Conservation (phyloP, 495 filamentous ascomycete genomes). For the Tuber melanosporum region DNA sequence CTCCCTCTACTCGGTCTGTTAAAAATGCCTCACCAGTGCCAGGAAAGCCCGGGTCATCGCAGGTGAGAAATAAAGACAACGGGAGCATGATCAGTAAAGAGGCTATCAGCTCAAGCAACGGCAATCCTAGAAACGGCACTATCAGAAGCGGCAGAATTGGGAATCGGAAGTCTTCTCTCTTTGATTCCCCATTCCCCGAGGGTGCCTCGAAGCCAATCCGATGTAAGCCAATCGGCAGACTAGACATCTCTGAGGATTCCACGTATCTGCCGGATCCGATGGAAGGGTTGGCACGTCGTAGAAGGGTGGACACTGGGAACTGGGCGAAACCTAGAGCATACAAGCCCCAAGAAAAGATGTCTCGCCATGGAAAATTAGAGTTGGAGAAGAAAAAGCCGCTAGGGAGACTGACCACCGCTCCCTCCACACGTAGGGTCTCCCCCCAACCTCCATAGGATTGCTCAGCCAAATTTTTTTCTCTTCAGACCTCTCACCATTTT, state of each 20-base stretch:
- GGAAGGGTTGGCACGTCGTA: slow-evolving; percentile 1
- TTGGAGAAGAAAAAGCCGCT: background rate
- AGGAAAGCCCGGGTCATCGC: slow-evolving; percentile 3
- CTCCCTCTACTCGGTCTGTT: slow-evolving; percentile 12
- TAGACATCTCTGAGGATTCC: slow-evolving; percentile 35
- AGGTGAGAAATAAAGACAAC: slow-evolving; percentile 2
- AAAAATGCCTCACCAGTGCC: slow-evolving; percentile 19
- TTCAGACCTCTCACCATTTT: background rate
- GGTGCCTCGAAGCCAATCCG: background rate
- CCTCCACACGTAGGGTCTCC: background rate
- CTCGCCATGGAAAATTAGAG: slow-evolving; percentile 1
- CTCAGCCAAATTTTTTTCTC: background rate
- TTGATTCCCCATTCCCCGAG: slow-evolving; percentile 15
- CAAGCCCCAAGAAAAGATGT: background rate
- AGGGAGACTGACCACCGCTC: slow-evolving; percentile 1
- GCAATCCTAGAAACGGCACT: background rate
- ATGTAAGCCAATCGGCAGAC: slow-evolving; percentile 21
- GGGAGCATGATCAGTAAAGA: slow-evolving; percentile 5
- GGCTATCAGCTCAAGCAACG: background rate
- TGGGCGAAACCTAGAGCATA: background rate
- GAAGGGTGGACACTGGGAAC: background rate
- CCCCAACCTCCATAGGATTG: background rate
- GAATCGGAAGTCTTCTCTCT: slow-evolving; percentile 9
- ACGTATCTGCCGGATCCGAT: slow-evolving; percentile 19
- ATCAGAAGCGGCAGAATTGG: slow-evolving; percentile 15